Conservation (phyloP, 1,284 basidiomycete species). For the Ceratobasidium sp. region DNA sequence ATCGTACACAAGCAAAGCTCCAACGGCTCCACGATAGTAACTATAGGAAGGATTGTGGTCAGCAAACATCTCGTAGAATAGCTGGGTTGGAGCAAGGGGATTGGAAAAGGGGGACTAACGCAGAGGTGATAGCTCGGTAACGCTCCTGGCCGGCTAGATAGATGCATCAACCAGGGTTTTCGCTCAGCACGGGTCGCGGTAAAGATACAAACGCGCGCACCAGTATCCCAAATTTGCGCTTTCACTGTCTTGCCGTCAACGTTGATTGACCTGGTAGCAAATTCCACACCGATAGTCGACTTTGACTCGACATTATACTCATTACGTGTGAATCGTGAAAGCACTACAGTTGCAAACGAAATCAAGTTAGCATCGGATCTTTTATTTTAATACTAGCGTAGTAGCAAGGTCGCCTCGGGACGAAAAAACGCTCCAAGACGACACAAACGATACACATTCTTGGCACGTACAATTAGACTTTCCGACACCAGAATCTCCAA, state of each 20-base stretch:
- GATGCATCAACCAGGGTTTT: slow-evolving; percentile 10
- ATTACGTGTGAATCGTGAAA: slow-evolving; percentile 96
- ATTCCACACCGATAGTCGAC: slow-evolving; percentile 99
- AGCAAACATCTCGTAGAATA: background rate
- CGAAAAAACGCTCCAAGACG: background rate
- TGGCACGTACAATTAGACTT: slow-evolving; percentile 74
- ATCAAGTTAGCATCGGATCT: background rate
- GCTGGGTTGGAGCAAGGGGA: background rate
- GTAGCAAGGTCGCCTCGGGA: background rate
- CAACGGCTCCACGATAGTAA: slow-evolving; percentile 98
- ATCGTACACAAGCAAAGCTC: slow-evolving; percentile 92
- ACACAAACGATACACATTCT: background rate
- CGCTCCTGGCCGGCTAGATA: slow-evolving; percentile 93
- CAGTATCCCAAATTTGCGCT: slow-evolving; percentile 99
- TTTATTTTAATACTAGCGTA: background rate
- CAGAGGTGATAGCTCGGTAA: slow-evolving; percentile 98
- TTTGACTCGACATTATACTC: slow-evolving; percentile 99
- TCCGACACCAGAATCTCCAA: slow-evolving; percentile 99
- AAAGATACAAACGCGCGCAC: slow-evolving; percentile 61
- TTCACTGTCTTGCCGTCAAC: slow-evolving; percentile 98
- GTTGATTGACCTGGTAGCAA: slow-evolving; percentile 95
- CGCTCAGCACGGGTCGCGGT: background rate
- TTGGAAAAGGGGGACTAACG: slow-evolving; percentile 67
- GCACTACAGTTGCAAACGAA: slow-evolving; percentile 58
- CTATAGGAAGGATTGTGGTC: slow-evolving; percentile 60